Percentiles rank a stretch among this genome's conserved stretches.
These are phyloP conservation scores for Psidium friedrichsthalianum DNA, from an alignment of 345 rosid genomes.

Conservation along the genomic window DNA sequence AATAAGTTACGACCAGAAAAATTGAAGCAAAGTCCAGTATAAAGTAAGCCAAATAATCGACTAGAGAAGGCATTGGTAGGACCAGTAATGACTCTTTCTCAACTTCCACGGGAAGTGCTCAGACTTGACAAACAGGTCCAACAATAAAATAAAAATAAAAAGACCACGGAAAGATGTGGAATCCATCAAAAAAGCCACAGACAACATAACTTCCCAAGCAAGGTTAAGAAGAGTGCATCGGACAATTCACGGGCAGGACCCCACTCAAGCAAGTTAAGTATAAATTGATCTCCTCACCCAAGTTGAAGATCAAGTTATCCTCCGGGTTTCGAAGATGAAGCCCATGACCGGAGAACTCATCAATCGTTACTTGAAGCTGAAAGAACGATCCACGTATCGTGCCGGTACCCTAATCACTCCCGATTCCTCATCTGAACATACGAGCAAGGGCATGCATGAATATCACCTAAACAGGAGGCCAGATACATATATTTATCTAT, in stretches of 20 bases:
- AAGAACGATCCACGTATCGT: background rate
- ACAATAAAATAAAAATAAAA: background rate
- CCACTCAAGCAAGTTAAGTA: background rate
- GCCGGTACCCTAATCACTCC: background rate
- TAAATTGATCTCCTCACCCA: no score
- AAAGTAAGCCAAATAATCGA: background rate
- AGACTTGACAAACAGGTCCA: background rate
- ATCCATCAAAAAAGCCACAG: background rate
- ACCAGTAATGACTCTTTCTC: background rate
- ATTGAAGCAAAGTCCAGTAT: background rate
- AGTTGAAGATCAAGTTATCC: background rate
- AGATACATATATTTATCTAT: background rate
- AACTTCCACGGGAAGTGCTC: background rate
- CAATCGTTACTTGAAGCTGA: conserved; percentile 1
- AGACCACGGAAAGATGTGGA: background rate
- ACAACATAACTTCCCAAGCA: background rate
- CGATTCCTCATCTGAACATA: background rate
- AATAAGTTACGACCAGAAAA: background rate
- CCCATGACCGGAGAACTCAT: background rate
- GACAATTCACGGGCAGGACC: background rate
- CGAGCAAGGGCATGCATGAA: background rate
- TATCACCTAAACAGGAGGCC: background rate
- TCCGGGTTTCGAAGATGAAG: background rate
- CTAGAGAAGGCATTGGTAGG: background rate
- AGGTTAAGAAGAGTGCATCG: background rate